Evolutionary conservation across 345 rosid genomes (phyloP).

Genomic region (Salix viminalis): DNA sequence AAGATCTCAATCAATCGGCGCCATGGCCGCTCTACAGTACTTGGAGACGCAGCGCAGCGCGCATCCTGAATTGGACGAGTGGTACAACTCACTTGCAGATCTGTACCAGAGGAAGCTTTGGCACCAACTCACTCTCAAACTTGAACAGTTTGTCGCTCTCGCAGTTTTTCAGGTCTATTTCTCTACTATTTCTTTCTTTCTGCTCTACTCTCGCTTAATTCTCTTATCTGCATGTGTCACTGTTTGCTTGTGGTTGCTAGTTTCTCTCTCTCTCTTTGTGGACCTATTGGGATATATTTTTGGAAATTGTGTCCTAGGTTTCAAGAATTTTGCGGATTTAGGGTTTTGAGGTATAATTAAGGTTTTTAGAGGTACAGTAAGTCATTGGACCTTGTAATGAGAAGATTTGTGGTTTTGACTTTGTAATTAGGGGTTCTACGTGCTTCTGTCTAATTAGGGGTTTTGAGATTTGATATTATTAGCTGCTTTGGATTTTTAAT

Average conservation of each 20-base stretch:
- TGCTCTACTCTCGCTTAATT: background rate
- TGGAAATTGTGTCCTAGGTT: background rate
- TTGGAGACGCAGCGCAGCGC: constrained; percentile 61
- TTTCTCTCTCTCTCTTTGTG: constrained; percentile 4
- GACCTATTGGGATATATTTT: background rate
- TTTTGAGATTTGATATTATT: background rate
- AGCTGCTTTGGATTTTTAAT: background rate
- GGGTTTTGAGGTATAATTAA: background rate
- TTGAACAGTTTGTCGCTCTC: constrained; percentile 90
- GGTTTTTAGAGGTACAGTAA: background rate
- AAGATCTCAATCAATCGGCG: background rate
- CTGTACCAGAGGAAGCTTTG: constrained; percentile 99
- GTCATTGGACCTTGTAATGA: background rate
- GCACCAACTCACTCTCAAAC: constrained; percentile 98
- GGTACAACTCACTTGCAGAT: constrained; percentile 88
- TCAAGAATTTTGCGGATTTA: background rate
- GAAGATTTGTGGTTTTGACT: background rate
- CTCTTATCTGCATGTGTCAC: background rate
- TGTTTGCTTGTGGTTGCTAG: background rate
- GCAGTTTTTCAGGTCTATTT: constrained; percentile 64
- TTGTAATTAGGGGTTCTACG: background rate
- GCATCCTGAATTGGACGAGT: constrained; percentile 83
- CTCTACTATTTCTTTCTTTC: background rate
- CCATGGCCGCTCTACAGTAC: constrained; percentile 90
- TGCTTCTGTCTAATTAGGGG: background rate